Percentiles rank a stretch among this genome's conserved stretches.
Conservation (phyloP, 2,329 filamentous ascomycete species). For the Emericellopsis cladophorae region DNA sequence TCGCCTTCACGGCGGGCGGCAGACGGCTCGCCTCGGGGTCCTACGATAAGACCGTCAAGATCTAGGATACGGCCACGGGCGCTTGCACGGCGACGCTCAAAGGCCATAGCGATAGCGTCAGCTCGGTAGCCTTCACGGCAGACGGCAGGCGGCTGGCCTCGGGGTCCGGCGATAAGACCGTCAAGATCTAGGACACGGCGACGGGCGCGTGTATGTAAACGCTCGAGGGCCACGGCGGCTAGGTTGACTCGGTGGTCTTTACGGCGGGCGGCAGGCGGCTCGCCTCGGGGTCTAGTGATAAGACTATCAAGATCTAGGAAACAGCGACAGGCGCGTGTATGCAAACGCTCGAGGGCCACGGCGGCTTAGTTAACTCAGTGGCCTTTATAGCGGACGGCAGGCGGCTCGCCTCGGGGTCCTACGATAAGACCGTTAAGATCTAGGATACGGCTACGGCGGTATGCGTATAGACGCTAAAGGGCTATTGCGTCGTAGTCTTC, state of each 20-base stretch:
- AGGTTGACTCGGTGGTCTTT: not conserved
- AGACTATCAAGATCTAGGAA: constrained; percentile 7
- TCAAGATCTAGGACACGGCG: too few relatives aligned
- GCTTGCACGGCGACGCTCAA: too few relatives aligned
- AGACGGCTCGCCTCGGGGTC: too few relatives aligned
- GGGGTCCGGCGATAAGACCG: too few relatives aligned
- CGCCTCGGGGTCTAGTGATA: constrained; percentile 3
- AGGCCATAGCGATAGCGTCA: too few relatives aligned
- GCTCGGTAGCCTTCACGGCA: too few relatives aligned
- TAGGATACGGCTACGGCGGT: not conserved
- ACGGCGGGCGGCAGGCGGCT: not conserved
- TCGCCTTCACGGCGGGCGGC: not conserved
- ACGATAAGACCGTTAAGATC: constrained; percentile 1
- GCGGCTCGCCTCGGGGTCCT: constrained; percentile 3
- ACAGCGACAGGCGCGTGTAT: constrained; percentile 1
- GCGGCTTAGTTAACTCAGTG: constrained; percentile 3
- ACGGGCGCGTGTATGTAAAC: not conserved
- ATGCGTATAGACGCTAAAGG: not conserved
- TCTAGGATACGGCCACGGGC: too few relatives aligned
- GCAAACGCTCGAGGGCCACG: constrained; percentile 4
- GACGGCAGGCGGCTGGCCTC: too few relatives aligned
- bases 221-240: not conserved
- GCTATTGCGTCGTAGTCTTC: not conserved
- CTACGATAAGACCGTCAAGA: too few relatives aligned
- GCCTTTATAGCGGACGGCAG: constrained; percentile 6